Evolutionary conservation across 352 stramenopile species (phyloP).

Genomic region (Phytophthora pistaciae): DNA sequence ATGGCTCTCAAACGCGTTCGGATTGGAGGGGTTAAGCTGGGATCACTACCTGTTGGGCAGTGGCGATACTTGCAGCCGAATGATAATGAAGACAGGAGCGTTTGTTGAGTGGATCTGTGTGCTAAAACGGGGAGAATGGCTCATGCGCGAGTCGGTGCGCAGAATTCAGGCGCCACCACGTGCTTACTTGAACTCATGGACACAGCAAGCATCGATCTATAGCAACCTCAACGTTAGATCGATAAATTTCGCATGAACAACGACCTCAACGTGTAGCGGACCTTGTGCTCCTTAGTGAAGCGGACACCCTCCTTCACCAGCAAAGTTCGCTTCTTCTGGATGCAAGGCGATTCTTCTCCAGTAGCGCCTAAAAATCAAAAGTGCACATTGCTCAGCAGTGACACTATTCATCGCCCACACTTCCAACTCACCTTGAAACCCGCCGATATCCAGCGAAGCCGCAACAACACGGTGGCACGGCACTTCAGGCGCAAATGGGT

Average conservation of each 20-base stretch:
- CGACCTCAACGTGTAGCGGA: constrained; percentile 18
- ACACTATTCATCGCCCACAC: neutral
- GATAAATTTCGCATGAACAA: neutral
- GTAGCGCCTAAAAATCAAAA: constrained; percentile 48
- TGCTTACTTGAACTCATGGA: constrained; percentile 58
- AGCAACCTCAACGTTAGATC: neutral
- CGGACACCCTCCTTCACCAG: constrained; percentile 70
- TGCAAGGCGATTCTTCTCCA: constrained; percentile 63
- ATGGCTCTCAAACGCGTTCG: constrained; percentile 92
- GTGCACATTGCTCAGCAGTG: neutral
- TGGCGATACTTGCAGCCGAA: constrained; percentile 86
- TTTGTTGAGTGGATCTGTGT: constrained; percentile 6
- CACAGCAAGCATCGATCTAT: constrained; percentile 56
- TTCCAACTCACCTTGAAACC: constrained; percentile 68
- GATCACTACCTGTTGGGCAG: constrained; percentile 69
- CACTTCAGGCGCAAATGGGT: constrained; percentile 82
- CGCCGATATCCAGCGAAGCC: constrained; percentile 70
- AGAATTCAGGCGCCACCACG: neutral
- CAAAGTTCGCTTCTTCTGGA: constrained; percentile 76
- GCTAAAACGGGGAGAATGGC: neutral
- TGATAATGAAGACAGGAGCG: constrained; percentile 38
- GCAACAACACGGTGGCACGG: constrained; percentile 85
- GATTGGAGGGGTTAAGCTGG: constrained; percentile 91
- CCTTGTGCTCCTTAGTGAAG: constrained; percentile 72
- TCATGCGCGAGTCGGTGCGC: neutral